Percentiles rank a stretch among this genome's conserved stretches.
Evolutionary conservation across 2,329 filamentous ascomycete species (phyloP).

Genomic region (Botrytis aclada): DNA sequence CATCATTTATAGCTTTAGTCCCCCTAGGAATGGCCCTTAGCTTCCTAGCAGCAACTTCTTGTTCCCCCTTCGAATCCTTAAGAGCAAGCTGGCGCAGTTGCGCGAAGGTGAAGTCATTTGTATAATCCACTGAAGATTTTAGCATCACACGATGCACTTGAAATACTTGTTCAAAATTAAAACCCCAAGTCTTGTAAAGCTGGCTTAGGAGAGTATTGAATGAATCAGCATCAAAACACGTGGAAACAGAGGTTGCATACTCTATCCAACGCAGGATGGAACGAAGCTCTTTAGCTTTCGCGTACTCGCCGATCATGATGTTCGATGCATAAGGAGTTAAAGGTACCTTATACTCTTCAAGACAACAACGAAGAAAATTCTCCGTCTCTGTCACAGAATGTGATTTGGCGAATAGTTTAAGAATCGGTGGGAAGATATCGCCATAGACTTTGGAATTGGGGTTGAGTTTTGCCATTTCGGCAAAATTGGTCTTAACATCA

Average conservation of each 20-base stretch:
- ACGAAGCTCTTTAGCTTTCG: slow-evolving; percentile 31
- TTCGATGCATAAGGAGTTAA: slow-evolving; percentile 28
- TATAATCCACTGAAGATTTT: not conserved
- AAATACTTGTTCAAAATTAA: slow-evolving; percentile 29
- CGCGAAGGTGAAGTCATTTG: slow-evolving; percentile 26
- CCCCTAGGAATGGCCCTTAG: not conserved
- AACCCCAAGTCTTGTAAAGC: slow-evolving; percentile 29
- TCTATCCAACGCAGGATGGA: slow-evolving; percentile 34
- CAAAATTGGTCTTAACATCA: slow-evolving; percentile 32
- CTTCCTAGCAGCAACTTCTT: slow-evolving; percentile 9
- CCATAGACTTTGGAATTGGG: slow-evolving; percentile 24
- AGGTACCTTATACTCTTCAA: slow-evolving; percentile 27
- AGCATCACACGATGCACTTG: slow-evolving; percentile 27
- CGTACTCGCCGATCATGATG: slow-evolving; percentile 34
- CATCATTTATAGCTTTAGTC: slow-evolving; percentile 12
- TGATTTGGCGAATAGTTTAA: slow-evolving; percentile 32
- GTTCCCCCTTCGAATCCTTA: slow-evolving; percentile 10
- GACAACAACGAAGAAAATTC: slow-evolving; percentile 31
- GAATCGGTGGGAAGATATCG: slow-evolving; percentile 32
- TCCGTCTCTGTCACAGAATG: slow-evolving; percentile 34
- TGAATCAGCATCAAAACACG: slow-evolving; percentile 28
- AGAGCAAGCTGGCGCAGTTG: slow-evolving; percentile 29
- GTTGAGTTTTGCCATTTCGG: slow-evolving; percentile 26
- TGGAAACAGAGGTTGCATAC: slow-evolving; percentile 26
- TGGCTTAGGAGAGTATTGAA: slow-evolving; percentile 35